A percentile compares a stretch with the other conserved stretches of the same genome.
These are phyloP conservation scores for Pelargonium myrrhifolium DNA, from an alignment of 441 rosid species.

Conservation along the genomic window DNA sequence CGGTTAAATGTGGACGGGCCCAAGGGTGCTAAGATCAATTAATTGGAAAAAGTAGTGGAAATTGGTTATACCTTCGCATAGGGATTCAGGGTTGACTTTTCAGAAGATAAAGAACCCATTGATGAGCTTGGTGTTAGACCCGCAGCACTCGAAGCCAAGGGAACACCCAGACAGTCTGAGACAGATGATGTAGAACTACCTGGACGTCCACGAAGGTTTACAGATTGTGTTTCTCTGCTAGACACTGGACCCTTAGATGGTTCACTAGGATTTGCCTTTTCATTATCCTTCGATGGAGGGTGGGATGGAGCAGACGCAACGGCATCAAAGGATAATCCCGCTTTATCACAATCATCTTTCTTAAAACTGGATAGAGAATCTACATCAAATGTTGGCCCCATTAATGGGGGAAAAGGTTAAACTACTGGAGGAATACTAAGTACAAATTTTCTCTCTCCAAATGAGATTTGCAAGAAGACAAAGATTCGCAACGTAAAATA, in stretches of 20 bases:
- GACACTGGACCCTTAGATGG: conserved; percentile 29
- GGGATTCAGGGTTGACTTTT: conserved; percentile 72
- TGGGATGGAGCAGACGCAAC: conserved; percentile 26
- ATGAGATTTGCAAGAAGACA: not conserved
- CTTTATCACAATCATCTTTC: conserved; percentile 33
- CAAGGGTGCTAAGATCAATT: not conserved
- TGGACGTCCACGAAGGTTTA: conserved; percentile 42
- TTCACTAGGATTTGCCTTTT: conserved; percentile 39
- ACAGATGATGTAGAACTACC: conserved; percentile 56
- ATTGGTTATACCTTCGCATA: conserved; percentile 59
- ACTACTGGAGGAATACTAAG: not conserved
- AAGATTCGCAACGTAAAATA: not conserved
- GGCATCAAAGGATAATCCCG: conserved; percentile 28
- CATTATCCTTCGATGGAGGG: conserved; percentile 34
- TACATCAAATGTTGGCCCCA: conserved; percentile 24
- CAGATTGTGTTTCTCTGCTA: conserved; percentile 14
- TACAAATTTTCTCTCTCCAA: not conserved
- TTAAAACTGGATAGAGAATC: conserved; percentile 29
- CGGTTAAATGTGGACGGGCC: too few relatives aligned
- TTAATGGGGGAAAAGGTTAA: conserved; percentile 12
- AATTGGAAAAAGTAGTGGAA: not conserved
- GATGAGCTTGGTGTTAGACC: conserved; percentile 84
- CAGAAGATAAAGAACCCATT: conserved; percentile 68
- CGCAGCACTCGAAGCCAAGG: conserved; percentile 43
- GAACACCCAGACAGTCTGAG: conserved; percentile 44